Base-by-base conservation (phyloP, 495 filamentous ascomycete species). In the Cryomyces minteri region DNA sequence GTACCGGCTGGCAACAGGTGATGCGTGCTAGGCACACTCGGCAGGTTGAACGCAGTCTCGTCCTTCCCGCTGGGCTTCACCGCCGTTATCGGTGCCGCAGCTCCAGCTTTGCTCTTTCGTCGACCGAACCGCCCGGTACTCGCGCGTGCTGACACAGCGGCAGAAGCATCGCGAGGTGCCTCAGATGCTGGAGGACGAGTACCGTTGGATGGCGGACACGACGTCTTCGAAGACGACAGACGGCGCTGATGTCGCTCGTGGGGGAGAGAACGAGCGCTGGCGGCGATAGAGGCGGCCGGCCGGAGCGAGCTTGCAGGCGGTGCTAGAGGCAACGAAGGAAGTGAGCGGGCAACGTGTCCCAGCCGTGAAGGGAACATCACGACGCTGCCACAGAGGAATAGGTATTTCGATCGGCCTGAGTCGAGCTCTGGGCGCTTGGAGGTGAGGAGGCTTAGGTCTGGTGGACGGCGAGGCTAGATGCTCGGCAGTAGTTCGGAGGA, bases 11-110 rank as follows among this genome's bases (percentile, higher is more conserved):
- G 70, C 51, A 79, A 71, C 42, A 86, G 67, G 63, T 88, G 75
- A 54, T 82, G 77, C 38, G 85, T 93, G 50, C 79, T 83, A 41
- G 84, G 85, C 33, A 93, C 85, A 58, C 81, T 85, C 30, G 84
- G 84, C 31, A 88, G 71, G 48, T 73, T 76, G 39, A 70, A 66
- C 50, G 70, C 64, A 12, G 63, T 62, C 43, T 66, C 58, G 48
- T 62, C 51, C 44, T 56, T 58, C 30, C 44, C 47, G 4, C 43
- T 55, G 18, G 39, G 6, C 14, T 25, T 32, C 14, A 32, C 11
- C 45, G 44, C 48, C 8, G 55, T 43, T 30, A 18, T 7, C 14
- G 46, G 32, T 34, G 32, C 28, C 45, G 44, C 46, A 7, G 57
- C 46, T 31, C 40, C 46, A 45, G 53, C 48, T 52, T 65, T 67